Evolutionary conservation across 768 basidiomycete species (phyloP), one percentile per base, ranked within the genome.

Genomic region (Cystofilobasidium bisporidii): DNA sequence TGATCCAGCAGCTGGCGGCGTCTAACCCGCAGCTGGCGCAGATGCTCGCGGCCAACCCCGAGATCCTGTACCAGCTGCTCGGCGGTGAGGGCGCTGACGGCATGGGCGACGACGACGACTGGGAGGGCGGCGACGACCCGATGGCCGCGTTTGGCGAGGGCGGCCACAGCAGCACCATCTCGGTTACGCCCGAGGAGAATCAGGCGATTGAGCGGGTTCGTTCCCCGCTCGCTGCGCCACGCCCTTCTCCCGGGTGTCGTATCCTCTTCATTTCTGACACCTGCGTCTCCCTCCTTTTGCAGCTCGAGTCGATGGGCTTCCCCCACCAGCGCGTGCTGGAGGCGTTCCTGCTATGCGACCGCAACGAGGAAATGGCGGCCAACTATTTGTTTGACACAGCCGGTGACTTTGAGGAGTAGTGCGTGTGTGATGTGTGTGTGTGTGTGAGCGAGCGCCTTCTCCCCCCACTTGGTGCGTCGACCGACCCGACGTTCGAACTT

Each of bases 321-420:
- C 77, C 88, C 22, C 83, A 90, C 47, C 81, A 91, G 53, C 80
- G 80, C 0, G 94, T 82, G n/a, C 79, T 93, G 41, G 84, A 97
- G 77, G 96, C 96, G 1, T 99, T 89, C 78, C 84, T 78, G 65
- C 69, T 77, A 14, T 97, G 93, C 77, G 96, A 91, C 76, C 91
- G 89, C 82, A 91, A 98, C 74, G 96, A 98, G 78, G 91, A 97
- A 75, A 79, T 93, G 24, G 92, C 96, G 12, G 96, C 94, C 18
- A 96, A 96, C 74, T 94, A 86, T 73, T 77, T 97, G 72, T 93
- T 97, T 71, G 92, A 94, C 41, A 50, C 33, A 5, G 47, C 63
- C 12, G 47, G 48, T 15, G 47, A 38, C 20, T 26, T 47, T 38
- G 32, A 64, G 14, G 30, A 32, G 32, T 43, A 48, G 32, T 18